A percentile compares a stretch with the other conserved stretches of the same genome.
phyloP scores from a whole-genome alignment of 1,139 yeast genomes.

The Pichia sp. region DNA sequence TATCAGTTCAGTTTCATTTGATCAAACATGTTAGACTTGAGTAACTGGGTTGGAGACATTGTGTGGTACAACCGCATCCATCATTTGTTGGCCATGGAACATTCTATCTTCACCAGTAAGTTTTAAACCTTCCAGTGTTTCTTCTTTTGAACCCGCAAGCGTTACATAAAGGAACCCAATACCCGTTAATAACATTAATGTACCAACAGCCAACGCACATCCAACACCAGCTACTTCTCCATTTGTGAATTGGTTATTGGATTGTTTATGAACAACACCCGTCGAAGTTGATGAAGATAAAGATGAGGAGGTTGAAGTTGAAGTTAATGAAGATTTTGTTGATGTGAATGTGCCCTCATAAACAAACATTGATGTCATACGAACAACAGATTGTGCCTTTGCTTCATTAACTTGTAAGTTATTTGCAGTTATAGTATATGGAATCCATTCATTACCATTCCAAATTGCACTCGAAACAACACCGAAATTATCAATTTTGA shows the following conservation, averaged over 20 bases:
- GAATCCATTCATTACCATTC: constrained; percentile 69
- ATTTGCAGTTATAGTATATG: constrained; percentile 43
- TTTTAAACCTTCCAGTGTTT: constrained; percentile 22
- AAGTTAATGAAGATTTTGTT: constrained; percentile 19
- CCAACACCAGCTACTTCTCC: constrained; percentile 89
- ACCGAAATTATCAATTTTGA: constrained; percentile 50
- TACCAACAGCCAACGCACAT: constrained; percentile 80
- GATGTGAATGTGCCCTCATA: constrained; percentile 19
- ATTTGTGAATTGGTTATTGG: constrained; percentile 30
- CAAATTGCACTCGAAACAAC: constrained; percentile 59
- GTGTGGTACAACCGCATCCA: constrained; percentile 52
- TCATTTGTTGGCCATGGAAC: constrained; percentile 41
- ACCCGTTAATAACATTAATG: constrained; percentile 61
- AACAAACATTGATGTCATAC: constrained; percentile 28
- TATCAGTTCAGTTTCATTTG: background rate
- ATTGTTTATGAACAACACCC: constrained; percentile 6
- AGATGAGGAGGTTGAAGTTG: constrained; percentile 19
- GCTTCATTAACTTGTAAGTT: constrained; percentile 21
- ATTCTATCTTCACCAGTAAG: constrained; percentile 51
- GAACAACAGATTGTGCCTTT: constrained; percentile 33
- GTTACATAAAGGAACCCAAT: constrained; percentile 52
- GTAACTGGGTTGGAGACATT: background rate
- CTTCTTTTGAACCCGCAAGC: constrained; percentile 39
- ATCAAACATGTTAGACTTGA: background rate
- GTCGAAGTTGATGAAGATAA: constrained; percentile 23